A percentile compares a stretch with the other conserved stretches of the same genome.
phyloP scores from a whole-genome alignment of 495 filamentous ascomycete genomes.

The Aspergillus biplanus region DNA sequence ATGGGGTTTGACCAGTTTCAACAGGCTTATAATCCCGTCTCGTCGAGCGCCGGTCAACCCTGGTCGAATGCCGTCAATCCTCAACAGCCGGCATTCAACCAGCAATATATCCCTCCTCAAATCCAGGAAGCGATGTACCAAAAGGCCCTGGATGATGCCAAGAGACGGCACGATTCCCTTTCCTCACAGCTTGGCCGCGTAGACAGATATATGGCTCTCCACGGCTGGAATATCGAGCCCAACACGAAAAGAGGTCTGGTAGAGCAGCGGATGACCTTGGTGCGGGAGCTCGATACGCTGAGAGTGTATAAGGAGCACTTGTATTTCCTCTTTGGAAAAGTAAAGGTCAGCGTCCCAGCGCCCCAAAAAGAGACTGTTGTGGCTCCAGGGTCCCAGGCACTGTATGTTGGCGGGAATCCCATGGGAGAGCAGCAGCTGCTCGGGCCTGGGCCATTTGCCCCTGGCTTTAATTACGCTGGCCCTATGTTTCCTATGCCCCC shows the following conservation, averaged over 20 bases:
- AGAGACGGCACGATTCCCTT: slow-evolving; percentile 32
- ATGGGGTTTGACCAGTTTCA: slow-evolving; percentile 20
- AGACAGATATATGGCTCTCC: slow-evolving; percentile 45
- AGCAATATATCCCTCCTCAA: slow-evolving; percentile 10
- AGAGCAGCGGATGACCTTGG: slow-evolving; percentile 39
- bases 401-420: neutral
- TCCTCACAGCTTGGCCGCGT: slow-evolving; percentile 37
- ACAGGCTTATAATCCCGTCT: slow-evolving; percentile 15
- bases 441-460: neutral
- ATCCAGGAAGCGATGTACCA: slow-evolving; percentile 16
- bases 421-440: neutral
- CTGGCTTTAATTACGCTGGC: slow-evolving; percentile 1
- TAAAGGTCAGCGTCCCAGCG: slow-evolving; percentile 7
- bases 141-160: slow-evolving; percentile 29
- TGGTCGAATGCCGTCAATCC: slow-evolving; percentile 15
- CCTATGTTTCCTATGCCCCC: slow-evolving; percentile 10
- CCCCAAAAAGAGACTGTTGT: neutral
- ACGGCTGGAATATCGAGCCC: slow-evolving; percentile 40
- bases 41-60: slow-evolving; percentile 12
- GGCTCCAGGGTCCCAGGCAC: no score
- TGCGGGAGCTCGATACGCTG: slow-evolving; percentile 41
- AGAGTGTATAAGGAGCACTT: slow-evolving; percentile 41
- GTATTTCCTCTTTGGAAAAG: slow-evolving; percentile 25
- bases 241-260: slow-evolving; percentile 37
- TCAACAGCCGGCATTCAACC: slow-evolving; percentile 10